Evolutionary conservation across 2,329 filamentous ascomycete genomes (phyloP).

Genomic region (Harringtonia aguacate): DNA sequence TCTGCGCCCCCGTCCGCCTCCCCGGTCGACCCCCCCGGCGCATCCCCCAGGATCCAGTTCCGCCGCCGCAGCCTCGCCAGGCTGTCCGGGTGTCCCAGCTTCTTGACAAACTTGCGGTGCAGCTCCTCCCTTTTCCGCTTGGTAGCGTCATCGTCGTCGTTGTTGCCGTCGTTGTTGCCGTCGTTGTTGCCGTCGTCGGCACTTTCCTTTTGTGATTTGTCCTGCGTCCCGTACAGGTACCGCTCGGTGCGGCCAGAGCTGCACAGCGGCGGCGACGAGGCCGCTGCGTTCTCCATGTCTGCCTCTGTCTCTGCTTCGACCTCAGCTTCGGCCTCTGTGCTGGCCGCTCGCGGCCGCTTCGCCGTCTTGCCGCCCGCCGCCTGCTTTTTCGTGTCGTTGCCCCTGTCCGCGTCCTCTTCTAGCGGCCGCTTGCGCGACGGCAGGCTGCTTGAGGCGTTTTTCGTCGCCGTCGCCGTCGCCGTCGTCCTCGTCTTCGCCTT

Average conservation of each 20-base stretch:
- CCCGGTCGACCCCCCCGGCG: slow-evolving; percentile 62
- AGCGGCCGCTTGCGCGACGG: slow-evolving; percentile 39
- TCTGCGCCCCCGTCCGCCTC: slow-evolving; percentile 83
- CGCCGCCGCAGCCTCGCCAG: slow-evolving; percentile 55
- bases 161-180: slow-evolving; percentile 28
- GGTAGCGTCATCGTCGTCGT: slow-evolving; percentile 30
- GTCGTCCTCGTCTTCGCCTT: slow-evolving; percentile 15
- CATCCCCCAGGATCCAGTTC: slow-evolving; percentile 42
- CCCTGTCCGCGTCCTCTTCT: slow-evolving; percentile 33
- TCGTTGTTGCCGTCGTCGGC: slow-evolving; percentile 23
- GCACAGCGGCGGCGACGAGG: slow-evolving; percentile 14
- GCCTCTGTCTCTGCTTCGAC: background rate
- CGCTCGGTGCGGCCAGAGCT: slow-evolving; percentile 34
- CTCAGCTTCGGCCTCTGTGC: background rate
- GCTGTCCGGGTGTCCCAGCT: slow-evolving; percentile 78
- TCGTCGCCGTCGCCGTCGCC: slow-evolving; percentile 15
- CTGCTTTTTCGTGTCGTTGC: slow-evolving; percentile 17
- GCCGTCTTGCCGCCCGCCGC: background rate
- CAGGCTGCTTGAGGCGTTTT: too few species aligned
- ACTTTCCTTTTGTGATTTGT: slow-evolving; percentile 9
- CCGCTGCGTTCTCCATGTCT: slow-evolving; percentile 9
- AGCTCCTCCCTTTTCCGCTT: slow-evolving; percentile 56
- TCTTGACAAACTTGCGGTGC: slow-evolving; percentile 80
- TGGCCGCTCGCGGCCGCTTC: background rate
- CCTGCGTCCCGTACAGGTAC: slow-evolving; percentile 31